Conservation (phyloP, 2,329 filamentous ascomycete genomes). For the Dryadomyces quercivorus region DNA sequence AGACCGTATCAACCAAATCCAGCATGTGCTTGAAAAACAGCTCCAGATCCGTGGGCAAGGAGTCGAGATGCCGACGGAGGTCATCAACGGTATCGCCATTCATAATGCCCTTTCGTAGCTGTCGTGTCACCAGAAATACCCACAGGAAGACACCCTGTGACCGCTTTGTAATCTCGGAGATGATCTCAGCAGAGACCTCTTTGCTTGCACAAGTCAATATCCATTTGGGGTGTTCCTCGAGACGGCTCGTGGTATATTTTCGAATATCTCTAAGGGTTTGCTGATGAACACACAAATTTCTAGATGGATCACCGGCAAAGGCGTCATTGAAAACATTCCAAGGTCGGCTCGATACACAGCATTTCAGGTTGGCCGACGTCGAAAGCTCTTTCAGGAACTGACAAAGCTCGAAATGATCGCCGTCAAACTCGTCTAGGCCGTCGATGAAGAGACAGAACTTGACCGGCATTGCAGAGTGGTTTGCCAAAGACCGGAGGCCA, state of each 20-base stretch:
- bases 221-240: not conserved
- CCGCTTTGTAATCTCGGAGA: not conserved
- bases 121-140: not conserved
- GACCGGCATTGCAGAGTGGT: not conserved
- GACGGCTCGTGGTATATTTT: not conserved
- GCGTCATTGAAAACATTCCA: not conserved
- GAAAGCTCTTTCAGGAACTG: not conserved
- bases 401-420: not conserved
- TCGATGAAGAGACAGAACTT: slow-evolving; percentile 3
- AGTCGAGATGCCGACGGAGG: not conserved
- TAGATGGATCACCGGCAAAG: not conserved
- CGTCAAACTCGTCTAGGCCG: slow-evolving; percentile 1
- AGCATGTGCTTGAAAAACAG: not conserved
- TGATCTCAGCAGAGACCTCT: not conserved
- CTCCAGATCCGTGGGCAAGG: not conserved
- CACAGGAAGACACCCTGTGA: slow-evolving; percentile 2
- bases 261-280: not conserved
- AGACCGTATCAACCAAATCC: not conserved
- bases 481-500: not conserved
- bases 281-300: not conserved
- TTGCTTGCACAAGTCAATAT: not conserved
- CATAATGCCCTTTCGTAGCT: not conserved
- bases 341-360: slow-evolving; percentile 1
- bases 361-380: not conserved
- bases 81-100: not conserved